These are phyloP conservation scores for Paraphaeosphaeria minitans DNA, from an alignment of 2,329 filamentous ascomycete species.

Conservation along the genomic window DNA sequence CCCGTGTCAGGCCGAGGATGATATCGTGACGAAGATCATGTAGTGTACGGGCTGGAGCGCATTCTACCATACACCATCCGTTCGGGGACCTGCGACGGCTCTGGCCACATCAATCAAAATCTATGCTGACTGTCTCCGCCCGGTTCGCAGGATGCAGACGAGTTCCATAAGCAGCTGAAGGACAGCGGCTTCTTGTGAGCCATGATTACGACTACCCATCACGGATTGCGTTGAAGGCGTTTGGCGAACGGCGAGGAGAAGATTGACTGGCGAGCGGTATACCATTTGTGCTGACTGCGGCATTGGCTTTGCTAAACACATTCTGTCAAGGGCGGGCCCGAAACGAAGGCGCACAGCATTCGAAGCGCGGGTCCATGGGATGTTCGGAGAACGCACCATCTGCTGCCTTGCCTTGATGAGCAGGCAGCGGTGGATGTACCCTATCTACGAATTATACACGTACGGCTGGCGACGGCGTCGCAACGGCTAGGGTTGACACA, in stretches of 20 bases:
- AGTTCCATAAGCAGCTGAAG: slow-evolving; percentile 36
- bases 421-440: slow-evolving; percentile 47
- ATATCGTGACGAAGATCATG: slow-evolving; percentile 85
- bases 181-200: slow-evolving; percentile 40
- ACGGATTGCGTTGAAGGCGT: slow-evolving; percentile 32
- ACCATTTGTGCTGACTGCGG: slow-evolving; percentile 27
- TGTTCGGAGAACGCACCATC: slow-evolving; percentile 44
- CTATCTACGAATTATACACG: slow-evolving; percentile 36
- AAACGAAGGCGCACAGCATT: slow-evolving; percentile 15
- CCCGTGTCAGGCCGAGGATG: slow-evolving; percentile 77
- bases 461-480: slow-evolving; percentile 29
- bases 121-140: slow-evolving; percentile 34
- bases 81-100: slow-evolving; percentile 18
- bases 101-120: slow-evolving; percentile 20
- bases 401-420: slow-evolving; percentile 43
- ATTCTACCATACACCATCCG: slow-evolving; percentile 11
- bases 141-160: slow-evolving; percentile 37
- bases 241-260: slow-evolving; percentile 18
- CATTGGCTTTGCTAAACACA: slow-evolving; percentile 29
- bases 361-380: slow-evolving; percentile 11
- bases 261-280: slow-evolving; percentile 30
- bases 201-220: slow-evolving; percentile 1
- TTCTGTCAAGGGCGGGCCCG: slow-evolving; percentile 23
- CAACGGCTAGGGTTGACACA: slow-evolving; percentile 40
- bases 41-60: slow-evolving; percentile 43